Evolutionary conservation across 2,329 filamentous ascomycete species (phyloP).

Genomic region (Cylindrodendrum hubeiense): DNA sequence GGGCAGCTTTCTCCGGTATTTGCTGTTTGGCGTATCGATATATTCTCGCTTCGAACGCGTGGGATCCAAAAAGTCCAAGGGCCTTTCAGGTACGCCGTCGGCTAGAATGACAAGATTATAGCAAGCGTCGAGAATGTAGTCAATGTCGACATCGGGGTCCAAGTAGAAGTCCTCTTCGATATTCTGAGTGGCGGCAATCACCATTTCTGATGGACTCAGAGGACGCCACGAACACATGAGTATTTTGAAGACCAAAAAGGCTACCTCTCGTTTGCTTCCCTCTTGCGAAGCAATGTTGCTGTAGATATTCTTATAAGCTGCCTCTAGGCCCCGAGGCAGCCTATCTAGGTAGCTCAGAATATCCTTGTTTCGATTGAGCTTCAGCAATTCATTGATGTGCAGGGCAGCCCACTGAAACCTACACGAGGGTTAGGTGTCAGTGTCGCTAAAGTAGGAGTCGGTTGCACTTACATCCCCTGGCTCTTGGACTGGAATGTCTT

Average conservation of each 20-base stretch:
- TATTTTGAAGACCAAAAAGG: slow-evolving; percentile 6
- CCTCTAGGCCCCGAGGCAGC: slow-evolving; percentile 19
- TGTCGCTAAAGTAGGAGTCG: not conserved
- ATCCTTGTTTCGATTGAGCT: slow-evolving; percentile 13
- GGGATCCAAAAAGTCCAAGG: not conserved
- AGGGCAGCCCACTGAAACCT: slow-evolving; percentile 39
- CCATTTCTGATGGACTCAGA: slow-evolving; percentile 4
- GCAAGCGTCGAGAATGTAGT: slow-evolving; percentile 10
- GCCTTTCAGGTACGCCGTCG: not conserved
- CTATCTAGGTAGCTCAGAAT: slow-evolving; percentile 20
- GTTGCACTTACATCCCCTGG: slow-evolving; percentile 24
- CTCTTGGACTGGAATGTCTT: slow-evolving; percentile 22
- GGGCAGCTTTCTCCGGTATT: not conserved
- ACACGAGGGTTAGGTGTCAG: not conserved
- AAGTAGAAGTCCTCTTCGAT: not conserved
- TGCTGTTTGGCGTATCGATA: not conserved
- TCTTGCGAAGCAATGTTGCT: not conserved
- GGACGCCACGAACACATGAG: slow-evolving; percentile 1
- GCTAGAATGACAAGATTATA: slow-evolving; percentile 3
- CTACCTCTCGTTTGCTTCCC: slow-evolving; percentile 7
- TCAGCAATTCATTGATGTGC: slow-evolving; percentile 26
- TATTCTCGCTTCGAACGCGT: too few relatives aligned
- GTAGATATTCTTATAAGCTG: slow-evolving; percentile 30
- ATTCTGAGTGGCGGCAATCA: slow-evolving; percentile 5
- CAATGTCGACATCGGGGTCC: slow-evolving; percentile 13